phyloP scores from a whole-genome alignment of 2,329 filamentous ascomycete species.

The Talaromyces pinophilus region DNA sequence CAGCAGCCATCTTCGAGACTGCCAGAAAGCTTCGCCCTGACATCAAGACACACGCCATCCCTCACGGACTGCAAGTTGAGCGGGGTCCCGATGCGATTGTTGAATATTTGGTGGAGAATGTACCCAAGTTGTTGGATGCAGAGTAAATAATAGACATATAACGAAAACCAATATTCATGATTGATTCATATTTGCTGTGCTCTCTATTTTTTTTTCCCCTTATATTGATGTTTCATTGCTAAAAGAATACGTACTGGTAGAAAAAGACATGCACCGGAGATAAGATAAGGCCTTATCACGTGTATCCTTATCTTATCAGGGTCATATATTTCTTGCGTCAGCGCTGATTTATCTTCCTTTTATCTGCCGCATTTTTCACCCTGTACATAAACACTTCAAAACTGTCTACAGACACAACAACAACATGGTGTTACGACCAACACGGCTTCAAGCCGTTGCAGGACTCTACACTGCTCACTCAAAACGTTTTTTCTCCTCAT shows the following conservation, averaged over 20 bases:
- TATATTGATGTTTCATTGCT: neutral
- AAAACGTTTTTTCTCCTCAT: slow-evolving; percentile 34
- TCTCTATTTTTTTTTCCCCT: neutral
- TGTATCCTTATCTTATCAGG: slow-evolving; percentile 14
- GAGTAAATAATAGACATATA: slow-evolving; percentile 1
- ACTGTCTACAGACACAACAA: neutral
- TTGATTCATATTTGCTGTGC: neutral
- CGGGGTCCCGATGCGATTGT: slow-evolving; percentile 46
- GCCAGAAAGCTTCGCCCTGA: slow-evolving; percentile 40
- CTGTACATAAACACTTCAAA: neutral
- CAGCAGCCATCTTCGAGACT: slow-evolving; percentile 40
- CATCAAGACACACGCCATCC: slow-evolving; percentile 48
- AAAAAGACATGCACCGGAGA: neutral
- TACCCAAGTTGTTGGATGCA: slow-evolving; percentile 41
- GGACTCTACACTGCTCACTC: neutral
- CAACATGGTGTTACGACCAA: slow-evolving; percentile 3
- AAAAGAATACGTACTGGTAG: neutral
- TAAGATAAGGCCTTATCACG: slow-evolving; percentile 10
- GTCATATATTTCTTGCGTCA: slow-evolving; percentile 5
- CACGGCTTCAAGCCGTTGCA: neutral
- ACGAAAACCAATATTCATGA: neutral
- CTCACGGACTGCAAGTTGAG: slow-evolving; percentile 46
- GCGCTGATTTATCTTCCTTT: neutral
- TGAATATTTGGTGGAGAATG: slow-evolving; percentile 44
- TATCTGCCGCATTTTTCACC: neutral